Evolutionary conservation across 306 rosid species (phyloP).

Genomic region (Sicyos baderoa): DNA sequence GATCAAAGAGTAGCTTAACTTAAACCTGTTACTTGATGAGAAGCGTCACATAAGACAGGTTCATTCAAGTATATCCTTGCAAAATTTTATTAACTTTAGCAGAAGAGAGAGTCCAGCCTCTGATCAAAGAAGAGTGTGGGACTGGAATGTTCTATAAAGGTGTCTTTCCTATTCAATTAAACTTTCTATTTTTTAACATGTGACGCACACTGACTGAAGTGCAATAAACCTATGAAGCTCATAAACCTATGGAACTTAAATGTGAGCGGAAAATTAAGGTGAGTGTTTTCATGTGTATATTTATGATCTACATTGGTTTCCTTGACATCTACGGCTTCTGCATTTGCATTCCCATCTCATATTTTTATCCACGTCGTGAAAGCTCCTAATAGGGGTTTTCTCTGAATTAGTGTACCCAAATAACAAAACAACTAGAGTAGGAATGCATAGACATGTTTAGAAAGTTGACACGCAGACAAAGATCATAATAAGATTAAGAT

Average conservation of each 20-base stretch:
- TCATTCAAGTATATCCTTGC: background rate
- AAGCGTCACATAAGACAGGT: background rate
- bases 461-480: background rate
- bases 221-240: background rate
- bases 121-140: background rate
- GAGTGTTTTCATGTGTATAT: background rate
- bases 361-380: background rate
- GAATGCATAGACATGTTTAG: background rate
- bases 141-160: background rate
- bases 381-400: background rate
- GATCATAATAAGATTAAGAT: conserved; percentile 2
- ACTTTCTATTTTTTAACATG: background rate
- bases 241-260: conserved; percentile 5
- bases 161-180: background rate
- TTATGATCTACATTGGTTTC: too few species aligned
- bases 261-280: background rate
- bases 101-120: background rate
- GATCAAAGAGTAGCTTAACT: conserved; percentile 1
- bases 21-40: background rate
- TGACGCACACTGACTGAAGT: background rate
- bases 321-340: too few species aligned
- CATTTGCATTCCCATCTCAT: background rate
- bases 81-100: background rate
- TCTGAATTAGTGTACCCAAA: background rate
- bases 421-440: background rate